Conservation (phyloP, 2,329 filamentous ascomycete species). For the Colletotrichum sp. region DNA sequence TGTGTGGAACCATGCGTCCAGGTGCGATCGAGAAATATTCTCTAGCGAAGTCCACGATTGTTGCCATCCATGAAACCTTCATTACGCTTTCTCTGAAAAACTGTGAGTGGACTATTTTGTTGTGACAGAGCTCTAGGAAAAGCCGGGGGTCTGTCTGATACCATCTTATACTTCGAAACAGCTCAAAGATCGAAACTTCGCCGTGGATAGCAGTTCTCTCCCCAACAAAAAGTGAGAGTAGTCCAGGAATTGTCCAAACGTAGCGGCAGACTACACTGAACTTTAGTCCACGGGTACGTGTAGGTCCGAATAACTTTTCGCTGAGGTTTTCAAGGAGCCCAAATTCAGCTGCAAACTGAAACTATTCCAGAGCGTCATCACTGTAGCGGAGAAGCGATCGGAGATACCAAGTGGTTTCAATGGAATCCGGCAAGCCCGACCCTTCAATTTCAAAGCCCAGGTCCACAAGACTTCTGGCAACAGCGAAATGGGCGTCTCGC, state of each 20-base stretch:
- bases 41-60: fast-evolving
- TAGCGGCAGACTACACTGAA: too few species aligned
- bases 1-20: too few species aligned
- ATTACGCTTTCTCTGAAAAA: neutral
- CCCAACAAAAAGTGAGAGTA: neutral
- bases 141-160: fast-evolving
- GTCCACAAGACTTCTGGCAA: neutral
- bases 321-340: neutral
- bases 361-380: neutral
- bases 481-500: fast-evolving
- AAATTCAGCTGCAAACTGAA: neutral
- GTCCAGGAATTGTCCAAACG: fast-evolving
- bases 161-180: neutral
- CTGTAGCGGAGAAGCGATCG: too few species aligned
- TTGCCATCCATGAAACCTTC: neutral
- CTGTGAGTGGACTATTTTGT: neutral
- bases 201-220: neutral
- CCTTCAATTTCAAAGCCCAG: neutral
- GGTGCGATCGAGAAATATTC: neutral
- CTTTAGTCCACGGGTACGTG: too few species aligned
- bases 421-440: neutral
- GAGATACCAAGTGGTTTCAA: neutral
- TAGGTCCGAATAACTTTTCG: neutral
- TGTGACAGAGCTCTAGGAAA: neutral
- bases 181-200: fast-evolving